Evolutionary conservation across 345 rosid genomes (phyloP).

Genomic region (Lumnitzera racemosa): DNA sequence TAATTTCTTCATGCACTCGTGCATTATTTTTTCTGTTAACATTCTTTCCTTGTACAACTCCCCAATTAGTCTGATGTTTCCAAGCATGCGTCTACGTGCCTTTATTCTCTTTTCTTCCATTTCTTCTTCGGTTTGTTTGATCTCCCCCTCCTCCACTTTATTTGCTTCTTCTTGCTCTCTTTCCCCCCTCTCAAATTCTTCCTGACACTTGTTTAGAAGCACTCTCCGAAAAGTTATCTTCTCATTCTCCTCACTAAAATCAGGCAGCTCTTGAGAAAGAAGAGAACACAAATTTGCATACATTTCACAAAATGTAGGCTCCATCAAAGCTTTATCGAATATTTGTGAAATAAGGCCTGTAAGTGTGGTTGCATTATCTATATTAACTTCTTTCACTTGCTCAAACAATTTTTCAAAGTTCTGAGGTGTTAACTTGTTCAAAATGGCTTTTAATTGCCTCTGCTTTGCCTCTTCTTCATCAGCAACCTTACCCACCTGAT

Average conservation of each 20-base stretch:
- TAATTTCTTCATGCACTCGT: conserved; percentile 67
- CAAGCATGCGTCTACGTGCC: conserved; percentile 89
- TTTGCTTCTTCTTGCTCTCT: conserved; percentile 92
- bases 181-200: conserved; percentile 93
- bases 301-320: conserved; percentile 98
- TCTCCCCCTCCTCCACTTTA: conserved; percentile 73
- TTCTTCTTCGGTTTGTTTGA: conserved; percentile 62
- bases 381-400: conserved; percentile 81
- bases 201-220: conserved; percentile 92
- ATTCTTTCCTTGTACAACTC: conserved; percentile 89
- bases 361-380: conserved; percentile 73
- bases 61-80: conserved; percentile 94
- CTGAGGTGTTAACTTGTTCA: conserved; percentile 96
- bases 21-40: conserved; percentile 96
- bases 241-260: conserved; percentile 58
- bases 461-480: conserved; percentile 86
- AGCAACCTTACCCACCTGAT: conserved; percentile 71
- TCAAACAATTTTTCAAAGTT: conserved; percentile 89
- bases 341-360: conserved; percentile 79
- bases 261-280: conserved; percentile 72
- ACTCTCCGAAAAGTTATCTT: conserved; percentile 78
- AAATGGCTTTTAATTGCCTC: conserved; percentile 75
- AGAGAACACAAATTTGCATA: conserved; percentile 71
- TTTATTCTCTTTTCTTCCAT: conserved; percentile 83
- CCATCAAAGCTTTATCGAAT: conserved; percentile 96